Percentiles rank a stretch among this genome's conserved stretches.
Conservation (phyloP, 352 stramenopile genomes). For the Pythium oligandrum region DNA sequence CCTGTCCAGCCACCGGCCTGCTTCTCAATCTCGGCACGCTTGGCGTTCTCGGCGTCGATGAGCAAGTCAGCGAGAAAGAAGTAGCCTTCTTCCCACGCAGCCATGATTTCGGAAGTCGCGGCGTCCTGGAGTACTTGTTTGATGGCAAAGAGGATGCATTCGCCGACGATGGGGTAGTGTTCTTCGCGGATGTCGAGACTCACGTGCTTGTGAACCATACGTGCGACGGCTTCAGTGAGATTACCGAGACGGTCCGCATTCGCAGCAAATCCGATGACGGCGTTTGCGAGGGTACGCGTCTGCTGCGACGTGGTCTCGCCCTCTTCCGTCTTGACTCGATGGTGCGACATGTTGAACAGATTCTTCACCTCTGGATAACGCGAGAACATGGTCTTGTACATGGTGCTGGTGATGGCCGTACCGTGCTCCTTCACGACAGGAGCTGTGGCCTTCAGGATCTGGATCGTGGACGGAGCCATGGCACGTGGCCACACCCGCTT, state of each 20-base stretch:
- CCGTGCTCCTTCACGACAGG: conserved; percentile 58
- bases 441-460: conserved; percentile 61
- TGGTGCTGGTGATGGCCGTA: conserved; percentile 55
- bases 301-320: conserved; percentile 39
- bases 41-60: conserved; percentile 46
- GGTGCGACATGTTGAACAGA: conserved; percentile 75
- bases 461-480: conserved; percentile 20
- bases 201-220: conserved; percentile 63
- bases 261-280: conserved; percentile 53
- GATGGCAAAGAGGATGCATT: conserved; percentile 49
- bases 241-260: conserved; percentile 56
- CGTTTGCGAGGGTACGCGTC: conserved; percentile 41
- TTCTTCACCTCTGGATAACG: conserved; percentile 54
- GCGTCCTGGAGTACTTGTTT: conserved; percentile 45
- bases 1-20: conserved; percentile 44
- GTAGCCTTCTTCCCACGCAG: conserved; percentile 53
- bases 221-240: conserved; percentile 39
- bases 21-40: conserved; percentile 28
- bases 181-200: conserved; percentile 56
- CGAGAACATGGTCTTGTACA: conserved; percentile 67
- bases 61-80: conserved; percentile 54
- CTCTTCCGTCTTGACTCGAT: no score
- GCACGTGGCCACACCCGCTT: no score
- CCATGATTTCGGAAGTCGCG: conserved; percentile 52
- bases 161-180: conserved; percentile 64